A percentile compares a stretch with the other conserved stretches of the same genome.
These are phyloP conservation scores for Lizonia empirigonia DNA, from an alignment of 2,329 filamentous ascomycete genomes.

Conservation along the genomic window DNA sequence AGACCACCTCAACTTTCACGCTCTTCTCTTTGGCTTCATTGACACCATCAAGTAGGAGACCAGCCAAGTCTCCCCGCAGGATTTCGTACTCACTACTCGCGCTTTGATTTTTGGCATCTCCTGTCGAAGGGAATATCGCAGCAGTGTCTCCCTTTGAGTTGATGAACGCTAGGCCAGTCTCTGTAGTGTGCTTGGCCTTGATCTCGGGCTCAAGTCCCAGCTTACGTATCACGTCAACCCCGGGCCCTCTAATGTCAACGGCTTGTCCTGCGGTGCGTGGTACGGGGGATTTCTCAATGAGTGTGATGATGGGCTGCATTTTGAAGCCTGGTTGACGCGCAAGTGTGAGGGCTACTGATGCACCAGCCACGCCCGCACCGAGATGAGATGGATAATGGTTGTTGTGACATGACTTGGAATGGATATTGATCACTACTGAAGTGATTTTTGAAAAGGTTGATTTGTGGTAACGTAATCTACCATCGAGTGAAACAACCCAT, in stretches of 20 bases:
- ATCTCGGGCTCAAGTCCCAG: constrained; percentile 50
- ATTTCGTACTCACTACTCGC: constrained; percentile 44
- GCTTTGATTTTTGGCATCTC: constrained; percentile 22
- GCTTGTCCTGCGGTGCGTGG: constrained; percentile 52
- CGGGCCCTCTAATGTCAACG: constrained; percentile 53
- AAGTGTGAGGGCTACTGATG: constrained; percentile 45
- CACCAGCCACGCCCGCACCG: constrained; percentile 50
- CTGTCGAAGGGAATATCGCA: constrained; percentile 31
- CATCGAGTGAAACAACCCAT: too few species aligned
- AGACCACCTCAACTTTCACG: constrained; percentile 23
- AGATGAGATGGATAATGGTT: constrained; percentile 39
- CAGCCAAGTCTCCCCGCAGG: constrained; percentile 40
- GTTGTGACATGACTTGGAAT: neutral
- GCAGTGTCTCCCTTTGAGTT: constrained; percentile 23
- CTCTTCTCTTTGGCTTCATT: constrained; percentile 24
- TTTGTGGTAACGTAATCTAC: too few species aligned
- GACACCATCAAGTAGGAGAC: constrained; percentile 39
- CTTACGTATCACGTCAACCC: constrained; percentile 49
- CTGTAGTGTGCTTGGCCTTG: constrained; percentile 44
- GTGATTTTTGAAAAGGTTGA: too few species aligned
- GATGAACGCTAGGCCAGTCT: constrained; percentile 51
- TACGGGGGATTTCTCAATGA: constrained; percentile 51
- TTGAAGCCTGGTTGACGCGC: constrained; percentile 29
- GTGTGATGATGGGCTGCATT: constrained; percentile 47
- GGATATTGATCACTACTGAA: too few species aligned